Conservation (phyloP, 352 stramenopile genomes). For the Phytophthora sansomeana region DNA sequence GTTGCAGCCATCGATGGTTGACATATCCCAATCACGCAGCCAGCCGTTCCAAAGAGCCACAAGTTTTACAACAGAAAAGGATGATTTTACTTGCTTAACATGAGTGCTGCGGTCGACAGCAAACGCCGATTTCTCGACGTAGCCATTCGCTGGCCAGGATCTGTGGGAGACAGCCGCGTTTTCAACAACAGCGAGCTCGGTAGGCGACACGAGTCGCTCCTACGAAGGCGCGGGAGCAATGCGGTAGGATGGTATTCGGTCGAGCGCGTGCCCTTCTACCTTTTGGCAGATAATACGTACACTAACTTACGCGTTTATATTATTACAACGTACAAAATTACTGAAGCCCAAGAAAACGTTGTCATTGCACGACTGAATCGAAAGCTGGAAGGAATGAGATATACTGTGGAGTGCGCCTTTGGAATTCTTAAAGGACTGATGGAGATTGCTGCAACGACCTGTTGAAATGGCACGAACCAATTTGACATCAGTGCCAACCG, state of each 20-base stretch:
- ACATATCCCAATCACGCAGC: constrained; percentile 6
- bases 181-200: constrained; percentile 5
- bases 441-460: neutral
- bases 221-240: neutral
- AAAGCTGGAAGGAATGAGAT: neutral
- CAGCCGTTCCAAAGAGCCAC: constrained; percentile 1
- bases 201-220: neutral
- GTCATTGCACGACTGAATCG: constrained; percentile 1
- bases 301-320: neutral
- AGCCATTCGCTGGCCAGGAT: constrained; percentile 8
- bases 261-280: neutral
- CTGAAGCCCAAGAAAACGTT: neutral
- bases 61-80: constrained; percentile 11
- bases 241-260: neutral
- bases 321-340: neutral
- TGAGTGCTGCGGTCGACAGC: constrained; percentile 7
- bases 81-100: constrained; percentile 9
- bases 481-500: neutral
- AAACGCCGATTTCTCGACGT: constrained; percentile 1
- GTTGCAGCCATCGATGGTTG: neutral
- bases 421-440: constrained; percentile 2
- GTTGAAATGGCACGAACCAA: neutral
- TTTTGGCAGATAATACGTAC: neutral
- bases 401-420: neutral
- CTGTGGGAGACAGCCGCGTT: constrained; percentile 1